Percentiles rank a stretch among this genome's conserved stretches.
These are phyloP conservation scores for Chaetomium olivaceum DNA, from an alignment of 2,329 filamentous ascomycete genomes.

Conservation along the genomic window DNA sequence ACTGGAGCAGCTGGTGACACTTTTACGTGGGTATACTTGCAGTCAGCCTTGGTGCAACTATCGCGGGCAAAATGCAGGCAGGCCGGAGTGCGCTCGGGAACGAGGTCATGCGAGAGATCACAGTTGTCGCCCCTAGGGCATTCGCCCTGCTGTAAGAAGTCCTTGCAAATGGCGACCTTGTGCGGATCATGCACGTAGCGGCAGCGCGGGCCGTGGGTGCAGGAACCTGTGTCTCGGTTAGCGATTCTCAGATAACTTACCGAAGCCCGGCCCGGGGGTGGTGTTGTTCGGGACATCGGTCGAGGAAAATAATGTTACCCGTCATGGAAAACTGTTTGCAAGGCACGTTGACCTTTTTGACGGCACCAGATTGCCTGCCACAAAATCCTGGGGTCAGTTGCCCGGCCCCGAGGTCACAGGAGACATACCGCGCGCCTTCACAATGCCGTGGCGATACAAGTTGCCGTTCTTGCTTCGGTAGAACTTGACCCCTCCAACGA, in stretches of 20 bases:
- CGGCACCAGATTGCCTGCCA: conserved; percentile 50
- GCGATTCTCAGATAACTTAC: conserved; percentile 42
- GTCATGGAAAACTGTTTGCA: conserved; percentile 73
- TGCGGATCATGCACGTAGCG: conserved; percentile 79
- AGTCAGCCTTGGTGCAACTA: conserved; percentile 83
- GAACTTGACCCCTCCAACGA: conserved; percentile 77
- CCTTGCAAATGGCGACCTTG: conserved; percentile 89
- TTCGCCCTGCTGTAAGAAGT: conserved; percentile 75
- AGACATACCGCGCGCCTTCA: conserved; percentile 72
- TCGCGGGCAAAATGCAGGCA: conserved; percentile 90
- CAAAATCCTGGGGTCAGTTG: conserved; percentile 43
- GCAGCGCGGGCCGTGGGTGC: conserved; percentile 77
- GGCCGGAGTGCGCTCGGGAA: conserved; percentile 78
- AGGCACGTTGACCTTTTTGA: conserved; percentile 70
- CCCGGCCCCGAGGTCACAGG: conserved; percentile 28
- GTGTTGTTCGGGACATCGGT: conserved; percentile 36
- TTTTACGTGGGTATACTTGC: conserved; percentile 82
- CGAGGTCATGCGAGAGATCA: conserved; percentile 86
- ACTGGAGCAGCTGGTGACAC: conserved; percentile 76
- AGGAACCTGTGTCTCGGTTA: conserved; percentile 66
- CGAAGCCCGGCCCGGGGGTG: conserved; percentile 33
- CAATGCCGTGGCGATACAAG: conserved; percentile 73
- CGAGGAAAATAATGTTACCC: conserved; percentile 57
- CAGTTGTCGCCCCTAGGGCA: conserved; percentile 78
- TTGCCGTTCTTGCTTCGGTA: conserved; percentile 86